Conservation (phyloP, 164 flowering plant genomes). For the Vitis labrusca region DNA sequence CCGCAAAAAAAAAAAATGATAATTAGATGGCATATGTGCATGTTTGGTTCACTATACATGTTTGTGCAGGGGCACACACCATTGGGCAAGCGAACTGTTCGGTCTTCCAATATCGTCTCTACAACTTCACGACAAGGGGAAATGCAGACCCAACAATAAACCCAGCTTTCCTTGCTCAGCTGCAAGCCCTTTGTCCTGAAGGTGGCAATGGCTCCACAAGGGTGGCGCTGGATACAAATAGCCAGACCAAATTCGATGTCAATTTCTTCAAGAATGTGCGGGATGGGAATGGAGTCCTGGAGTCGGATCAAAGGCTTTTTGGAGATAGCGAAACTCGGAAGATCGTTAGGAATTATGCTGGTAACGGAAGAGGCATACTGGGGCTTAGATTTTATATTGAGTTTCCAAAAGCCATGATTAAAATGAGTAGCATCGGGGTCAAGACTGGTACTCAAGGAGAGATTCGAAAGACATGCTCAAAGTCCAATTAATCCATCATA, state of each 20-base stretch:
- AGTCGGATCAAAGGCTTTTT: conserved; percentile 79
- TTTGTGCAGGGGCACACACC: conserved; percentile 74
- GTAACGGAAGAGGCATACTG: conserved; percentile 53
- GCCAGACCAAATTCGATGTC: conserved; percentile 49
- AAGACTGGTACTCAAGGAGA: conserved; percentile 69
- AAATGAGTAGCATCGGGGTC: conserved; percentile 69
- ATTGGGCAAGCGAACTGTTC: conserved; percentile 67
- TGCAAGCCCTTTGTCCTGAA: conserved; percentile 47
- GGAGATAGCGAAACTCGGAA: conserved; percentile 42
- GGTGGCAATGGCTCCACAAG: conserved; percentile 50
- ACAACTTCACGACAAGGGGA: conserved; percentile 70
- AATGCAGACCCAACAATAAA: conserved; percentile 65
- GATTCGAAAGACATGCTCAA: conserved; percentile 63
- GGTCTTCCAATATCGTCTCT: conserved; percentile 62
- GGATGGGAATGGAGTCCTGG: conserved; percentile 62
- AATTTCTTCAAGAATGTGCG: conserved; percentile 63
- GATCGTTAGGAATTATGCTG: conserved; percentile 53
- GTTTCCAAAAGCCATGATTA: conserved; percentile 65
- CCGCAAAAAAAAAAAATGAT: not conserved
- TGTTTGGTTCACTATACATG: conserved; percentile 34
- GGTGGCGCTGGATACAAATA: conserved; percentile 59
- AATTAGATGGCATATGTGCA: conserved; percentile 20
- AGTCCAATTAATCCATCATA: conserved; percentile 30
- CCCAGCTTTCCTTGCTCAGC: conserved; percentile 36
- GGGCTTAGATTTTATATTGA: conserved; percentile 57